Evolutionary conservation across 345 rosid genomes (phyloP).

Genomic region (Murraya koenigii): DNA sequence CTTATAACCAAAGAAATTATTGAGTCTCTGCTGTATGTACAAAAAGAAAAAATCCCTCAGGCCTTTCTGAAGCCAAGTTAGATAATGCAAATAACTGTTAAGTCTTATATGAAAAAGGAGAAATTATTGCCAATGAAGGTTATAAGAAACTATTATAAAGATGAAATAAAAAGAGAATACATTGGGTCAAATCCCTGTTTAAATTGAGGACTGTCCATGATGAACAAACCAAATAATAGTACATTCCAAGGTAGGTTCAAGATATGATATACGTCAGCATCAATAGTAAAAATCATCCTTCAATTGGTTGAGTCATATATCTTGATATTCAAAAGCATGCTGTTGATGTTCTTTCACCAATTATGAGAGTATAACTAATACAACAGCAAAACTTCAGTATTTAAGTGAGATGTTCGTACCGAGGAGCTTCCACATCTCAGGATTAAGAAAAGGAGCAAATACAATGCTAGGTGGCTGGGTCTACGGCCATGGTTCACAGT

Average conservation of each 20-base stretch:
- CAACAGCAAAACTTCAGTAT: too few relatives aligned
- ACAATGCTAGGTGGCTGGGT: not conserved
- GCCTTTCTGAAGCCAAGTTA: not conserved
- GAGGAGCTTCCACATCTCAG: not conserved
- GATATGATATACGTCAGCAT: not conserved
- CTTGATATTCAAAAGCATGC: not conserved
- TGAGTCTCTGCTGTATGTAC: not conserved
- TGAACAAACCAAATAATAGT: not conserved
- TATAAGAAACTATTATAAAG: not conserved
- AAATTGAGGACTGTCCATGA: not conserved
- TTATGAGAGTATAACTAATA: not conserved
- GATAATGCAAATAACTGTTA: not conserved
- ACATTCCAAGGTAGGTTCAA: not conserved
- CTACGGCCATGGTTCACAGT: not conserved
- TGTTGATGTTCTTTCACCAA: not conserved
- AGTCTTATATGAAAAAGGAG: not conserved
- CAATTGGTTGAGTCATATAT: not conserved
- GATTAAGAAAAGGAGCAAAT: not conserved
- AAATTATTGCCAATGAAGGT: not conserved
- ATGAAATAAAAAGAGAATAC: not conserved
- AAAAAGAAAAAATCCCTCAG: not conserved
- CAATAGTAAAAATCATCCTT: not conserved
- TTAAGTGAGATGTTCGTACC: not conserved
- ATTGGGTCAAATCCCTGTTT: not conserved
- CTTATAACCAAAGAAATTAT: not conserved